Evolutionary conservation across 2,329 filamentous ascomycete species (phyloP).

Genomic region (Sarocladiaceae sp.): DNA sequence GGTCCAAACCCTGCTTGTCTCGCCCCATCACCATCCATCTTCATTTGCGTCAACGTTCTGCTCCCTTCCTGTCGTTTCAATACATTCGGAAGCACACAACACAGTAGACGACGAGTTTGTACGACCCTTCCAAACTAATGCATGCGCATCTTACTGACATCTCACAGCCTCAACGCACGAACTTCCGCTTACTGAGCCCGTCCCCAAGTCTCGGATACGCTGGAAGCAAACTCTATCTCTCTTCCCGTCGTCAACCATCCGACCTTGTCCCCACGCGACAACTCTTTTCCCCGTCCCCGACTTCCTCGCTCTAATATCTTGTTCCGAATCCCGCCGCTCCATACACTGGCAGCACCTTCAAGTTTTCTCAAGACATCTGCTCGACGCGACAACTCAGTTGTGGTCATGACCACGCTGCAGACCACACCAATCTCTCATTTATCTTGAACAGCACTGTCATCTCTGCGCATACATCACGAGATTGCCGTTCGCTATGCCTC

Average conservation of each 20-base stretch:
- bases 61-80: too few relatives aligned
- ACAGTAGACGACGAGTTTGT: too few relatives aligned
- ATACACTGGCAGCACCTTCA: too few relatives aligned
- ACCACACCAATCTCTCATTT: not conserved
- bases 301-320: not conserved
- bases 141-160: too few relatives aligned
- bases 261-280: not conserved
- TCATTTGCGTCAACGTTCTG: too few relatives aligned
- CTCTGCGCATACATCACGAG: too few relatives aligned
- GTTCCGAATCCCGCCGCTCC: not conserved
- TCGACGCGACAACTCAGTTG: too few relatives aligned
- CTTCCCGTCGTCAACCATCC: not conserved
- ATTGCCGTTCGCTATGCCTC: slow-evolving; percentile 12
- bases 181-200: not conserved
- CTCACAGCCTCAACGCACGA: not conserved
- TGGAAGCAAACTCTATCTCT: slow-evolving; percentile 2
- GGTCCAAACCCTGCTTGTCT: too few relatives aligned
- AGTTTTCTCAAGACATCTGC: too few relatives aligned
- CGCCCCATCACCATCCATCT: too few relatives aligned
- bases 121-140: too few relatives aligned
- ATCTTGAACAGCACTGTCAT: slow-evolving; percentile 16
- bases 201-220: not conserved
- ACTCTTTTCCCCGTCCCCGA: not conserved
- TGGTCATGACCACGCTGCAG: not conserved
- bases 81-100: too few relatives aligned